A percentile compares a stretch with the other conserved stretches of the same genome.
phyloP scores from a whole-genome alignment of 495 filamentous ascomycete genomes.

The Parathielavia appendiculata region DNA sequence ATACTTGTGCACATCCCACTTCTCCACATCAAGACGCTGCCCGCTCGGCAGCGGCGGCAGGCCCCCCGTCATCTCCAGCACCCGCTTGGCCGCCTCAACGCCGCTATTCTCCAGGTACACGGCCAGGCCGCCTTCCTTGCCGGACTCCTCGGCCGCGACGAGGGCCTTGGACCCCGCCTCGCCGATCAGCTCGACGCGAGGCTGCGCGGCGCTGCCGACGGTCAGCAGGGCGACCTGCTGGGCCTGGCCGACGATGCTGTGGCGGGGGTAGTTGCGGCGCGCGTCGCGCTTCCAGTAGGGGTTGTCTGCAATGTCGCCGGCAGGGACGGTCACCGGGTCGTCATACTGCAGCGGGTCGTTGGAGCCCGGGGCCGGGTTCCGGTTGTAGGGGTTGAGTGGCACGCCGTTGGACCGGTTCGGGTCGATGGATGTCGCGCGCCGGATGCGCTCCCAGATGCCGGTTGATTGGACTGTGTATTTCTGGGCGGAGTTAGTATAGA shows the following conservation, averaged over 20 bases:
- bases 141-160: constrained; percentile 72
- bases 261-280: constrained; percentile 77
- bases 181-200: constrained; percentile 79
- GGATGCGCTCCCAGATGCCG: constrained; percentile 84
- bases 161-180: constrained; percentile 78
- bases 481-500: constrained; percentile 38
- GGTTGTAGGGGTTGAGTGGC: constrained; percentile 88
- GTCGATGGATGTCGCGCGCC: constrained; percentile 72
- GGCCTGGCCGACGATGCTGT: constrained; percentile 73
- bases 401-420: constrained; percentile 85
- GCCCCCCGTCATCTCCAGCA: constrained; percentile 60
- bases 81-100: constrained; percentile 53
- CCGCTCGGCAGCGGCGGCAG: constrained; percentile 79
- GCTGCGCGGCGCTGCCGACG: constrained; percentile 74
- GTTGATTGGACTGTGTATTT: constrained; percentile 96
- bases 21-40: constrained; percentile 40
- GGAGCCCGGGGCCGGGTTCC: constrained; percentile 78
- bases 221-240: constrained; percentile 81
- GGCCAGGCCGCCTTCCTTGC: constrained; percentile 60
- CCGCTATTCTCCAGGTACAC: constrained; percentile 65
- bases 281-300: constrained; percentile 95
- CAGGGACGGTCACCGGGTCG: constrained; percentile 87
- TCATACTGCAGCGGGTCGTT: constrained; percentile 72
- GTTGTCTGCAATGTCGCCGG: constrained; percentile 93
- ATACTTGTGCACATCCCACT: constrained; percentile 53